phyloP scores from a whole-genome alignment of 306 rosid genomes.

The Cyamopsis tetragonoloba region DNA sequence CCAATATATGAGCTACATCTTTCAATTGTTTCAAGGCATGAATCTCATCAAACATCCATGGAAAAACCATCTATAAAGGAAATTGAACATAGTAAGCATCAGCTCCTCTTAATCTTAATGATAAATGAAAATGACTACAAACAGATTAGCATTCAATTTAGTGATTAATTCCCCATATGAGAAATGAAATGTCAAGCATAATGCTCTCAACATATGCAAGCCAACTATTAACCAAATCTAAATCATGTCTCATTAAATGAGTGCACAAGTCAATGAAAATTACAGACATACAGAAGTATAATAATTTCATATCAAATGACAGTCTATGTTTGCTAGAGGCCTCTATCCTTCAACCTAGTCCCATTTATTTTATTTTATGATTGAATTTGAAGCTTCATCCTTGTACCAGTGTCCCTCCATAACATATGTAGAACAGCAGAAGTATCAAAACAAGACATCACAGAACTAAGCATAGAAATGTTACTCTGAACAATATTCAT shows the following conservation, averaged over 20 bases:
- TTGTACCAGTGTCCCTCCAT: background rate
- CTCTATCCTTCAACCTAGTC: background rate
- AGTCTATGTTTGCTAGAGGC: background rate
- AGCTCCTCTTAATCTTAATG: background rate
- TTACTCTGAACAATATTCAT: background rate
- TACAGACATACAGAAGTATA: background rate
- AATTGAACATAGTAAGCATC: slow-evolving; percentile 13
- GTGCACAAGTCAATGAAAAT: background rate
- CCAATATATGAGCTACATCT: slow-evolving; percentile 68
- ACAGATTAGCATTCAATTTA: slow-evolving; percentile 6
- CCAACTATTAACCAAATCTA: background rate
- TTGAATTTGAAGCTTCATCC: background rate
- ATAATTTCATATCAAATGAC: background rate
- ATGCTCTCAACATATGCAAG: slow-evolving; percentile 1
- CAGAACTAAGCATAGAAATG: background rate
- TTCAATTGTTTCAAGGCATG: slow-evolving; percentile 71
- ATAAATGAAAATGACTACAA: slow-evolving; percentile 24
- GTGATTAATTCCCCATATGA: background rate
- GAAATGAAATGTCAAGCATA: background rate
- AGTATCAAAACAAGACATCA: slow-evolving; percentile 5
- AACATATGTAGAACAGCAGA: background rate
- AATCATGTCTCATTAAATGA: background rate
- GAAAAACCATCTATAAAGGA: slow-evolving; percentile 75
- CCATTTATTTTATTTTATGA: background rate
- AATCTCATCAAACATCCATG: slow-evolving; percentile 98